These are phyloP conservation scores for Ophiostoma triangulosporum DNA, from an alignment of 2,329 filamentous ascomycete genomes.

Conservation along the genomic window DNA sequence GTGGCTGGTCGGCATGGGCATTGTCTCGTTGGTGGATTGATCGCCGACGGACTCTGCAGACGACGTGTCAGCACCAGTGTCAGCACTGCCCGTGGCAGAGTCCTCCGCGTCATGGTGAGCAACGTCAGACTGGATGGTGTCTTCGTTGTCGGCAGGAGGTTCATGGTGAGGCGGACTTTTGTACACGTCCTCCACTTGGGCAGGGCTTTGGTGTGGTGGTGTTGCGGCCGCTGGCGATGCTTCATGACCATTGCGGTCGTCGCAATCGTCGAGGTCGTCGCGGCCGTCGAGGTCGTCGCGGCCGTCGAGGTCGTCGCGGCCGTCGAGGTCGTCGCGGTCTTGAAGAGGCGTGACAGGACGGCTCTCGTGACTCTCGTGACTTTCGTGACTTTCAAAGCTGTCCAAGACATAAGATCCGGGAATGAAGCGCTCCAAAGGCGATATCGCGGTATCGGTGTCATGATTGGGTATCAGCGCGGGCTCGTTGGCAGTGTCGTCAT, in stretches of 20 bases:
- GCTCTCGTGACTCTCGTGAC: background rate
- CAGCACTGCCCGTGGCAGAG: background rate
- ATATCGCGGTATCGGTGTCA: background rate
- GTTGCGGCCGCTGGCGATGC: background rate
- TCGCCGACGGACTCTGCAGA: no score
- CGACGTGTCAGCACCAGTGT: background rate
- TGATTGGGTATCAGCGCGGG: background rate
- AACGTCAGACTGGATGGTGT: background rate
- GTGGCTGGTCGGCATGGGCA: background rate
- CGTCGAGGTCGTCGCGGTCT: no score
- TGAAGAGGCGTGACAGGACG: constrained; percentile 6
- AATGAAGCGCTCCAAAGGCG: constrained; percentile 5
- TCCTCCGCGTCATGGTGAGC: background rate
- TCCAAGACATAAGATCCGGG: constrained; percentile 11
- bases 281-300: no score
- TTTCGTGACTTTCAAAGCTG: constrained; percentile 1
- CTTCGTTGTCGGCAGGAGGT: background rate
- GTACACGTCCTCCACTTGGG: background rate
- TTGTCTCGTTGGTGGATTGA: background rate
- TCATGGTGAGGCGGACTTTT: background rate
- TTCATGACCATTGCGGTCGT: no score
- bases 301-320: no score
- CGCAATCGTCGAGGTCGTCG: no score
- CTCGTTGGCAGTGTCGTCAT: constrained; percentile 24
- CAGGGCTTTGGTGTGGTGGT: background rate